Conservation (phyloP, 2,329 filamentous ascomycete genomes). For the Botrytis pseudocinerea region DNA sequence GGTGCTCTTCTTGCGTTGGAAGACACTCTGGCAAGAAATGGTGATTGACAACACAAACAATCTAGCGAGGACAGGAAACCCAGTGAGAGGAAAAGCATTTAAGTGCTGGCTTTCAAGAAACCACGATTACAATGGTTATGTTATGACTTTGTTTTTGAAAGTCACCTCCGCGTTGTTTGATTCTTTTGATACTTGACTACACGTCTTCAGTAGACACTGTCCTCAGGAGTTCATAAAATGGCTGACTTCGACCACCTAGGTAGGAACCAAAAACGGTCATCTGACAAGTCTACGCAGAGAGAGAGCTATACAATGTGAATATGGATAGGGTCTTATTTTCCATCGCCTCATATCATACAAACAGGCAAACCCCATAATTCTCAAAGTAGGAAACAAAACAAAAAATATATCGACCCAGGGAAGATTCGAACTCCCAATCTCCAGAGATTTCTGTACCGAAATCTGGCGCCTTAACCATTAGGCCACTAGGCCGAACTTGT, state of each 20-base stretch:
- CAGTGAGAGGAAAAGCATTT: not conserved
- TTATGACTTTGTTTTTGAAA: not conserved
- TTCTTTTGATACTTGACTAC: not conserved
- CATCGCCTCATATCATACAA: not conserved
- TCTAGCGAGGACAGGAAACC: not conserved
- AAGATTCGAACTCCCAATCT: constrained; percentile 35
- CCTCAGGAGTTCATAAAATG: not conserved
- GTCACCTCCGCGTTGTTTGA: not conserved
- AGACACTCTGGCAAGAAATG: not conserved
- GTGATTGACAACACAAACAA: not conserved
- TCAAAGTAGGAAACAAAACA: not conserved
- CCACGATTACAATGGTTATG: not conserved
- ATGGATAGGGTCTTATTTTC: not conserved
- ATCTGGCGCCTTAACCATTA: constrained; percentile 36
- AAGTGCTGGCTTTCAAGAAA: not conserved
- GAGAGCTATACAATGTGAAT: not conserved
- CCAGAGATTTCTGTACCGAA: constrained; percentile 31
- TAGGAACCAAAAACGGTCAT: not conserved
- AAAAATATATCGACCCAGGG: constrained; percentile 29
- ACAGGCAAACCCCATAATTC: not conserved
- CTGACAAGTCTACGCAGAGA: not conserved
- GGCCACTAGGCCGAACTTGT: constrained; percentile 25
- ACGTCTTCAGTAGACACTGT: not conserved
- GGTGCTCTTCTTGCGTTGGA: not conserved
- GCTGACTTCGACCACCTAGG: not conserved